Percentiles rank a stretch among this genome's conserved stretches.
These are phyloP conservation scores for Pogostemon cablin DNA, from an alignment of 257 asterid genomes.

Conservation along the genomic window DNA sequence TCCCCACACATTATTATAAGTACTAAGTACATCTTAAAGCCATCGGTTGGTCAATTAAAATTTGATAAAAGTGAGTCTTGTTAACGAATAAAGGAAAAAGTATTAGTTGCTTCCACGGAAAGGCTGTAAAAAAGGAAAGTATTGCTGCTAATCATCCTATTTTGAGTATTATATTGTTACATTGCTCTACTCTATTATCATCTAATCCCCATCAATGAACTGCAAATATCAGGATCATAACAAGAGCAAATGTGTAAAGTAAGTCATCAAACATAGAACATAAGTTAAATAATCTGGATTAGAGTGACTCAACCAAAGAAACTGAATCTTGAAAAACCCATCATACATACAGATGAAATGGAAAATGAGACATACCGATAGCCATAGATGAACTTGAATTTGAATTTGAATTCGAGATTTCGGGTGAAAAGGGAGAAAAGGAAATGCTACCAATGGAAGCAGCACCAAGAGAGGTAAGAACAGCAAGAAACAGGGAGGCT, in stretches of 20 bases:
- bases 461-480: conserved; percentile 63
- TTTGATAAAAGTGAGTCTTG: conserved; percentile 17
- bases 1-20: background rate
- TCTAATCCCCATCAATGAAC: conserved; percentile 10
- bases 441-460: conserved; percentile 47
- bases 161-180: background rate
- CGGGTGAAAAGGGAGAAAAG: conserved; percentile 45
- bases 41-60: too few species aligned
- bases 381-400: conserved; percentile 30
- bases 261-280: background rate
- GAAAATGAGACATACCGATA: conserved; percentile 27
- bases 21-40: too few species aligned
- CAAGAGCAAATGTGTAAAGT: conserved; percentile 11
- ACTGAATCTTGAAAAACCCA: background rate
- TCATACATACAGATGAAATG: background rate
- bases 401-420: conserved; percentile 33
- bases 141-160: conserved; percentile 28
- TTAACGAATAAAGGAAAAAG: conserved; percentile 35
- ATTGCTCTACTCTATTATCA: background rate
- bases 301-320: background rate
- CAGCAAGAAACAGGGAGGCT: conserved; percentile 75
- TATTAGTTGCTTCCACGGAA: conserved; percentile 37
- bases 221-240: conserved; percentile 1
- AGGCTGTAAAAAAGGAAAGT: conserved; percentile 33
- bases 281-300: background rate